A percentile compares a stretch with the other conserved stretches of the same genome.
phyloP scores from a whole-genome alignment of 192 early-diverging fungal species.

The Coemansia sp. region DNA sequence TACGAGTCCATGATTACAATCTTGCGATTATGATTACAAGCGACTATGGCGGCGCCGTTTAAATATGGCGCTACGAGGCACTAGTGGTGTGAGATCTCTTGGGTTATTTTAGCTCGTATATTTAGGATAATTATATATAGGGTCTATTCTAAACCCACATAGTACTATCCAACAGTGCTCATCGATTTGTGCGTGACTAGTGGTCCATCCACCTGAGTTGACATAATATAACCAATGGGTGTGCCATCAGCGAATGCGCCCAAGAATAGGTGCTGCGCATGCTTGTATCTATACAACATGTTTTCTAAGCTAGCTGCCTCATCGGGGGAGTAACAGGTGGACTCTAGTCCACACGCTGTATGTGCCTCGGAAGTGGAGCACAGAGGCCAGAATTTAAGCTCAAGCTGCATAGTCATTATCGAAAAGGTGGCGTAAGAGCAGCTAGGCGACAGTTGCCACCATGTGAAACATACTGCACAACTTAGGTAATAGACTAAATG shows the following conservation, averaged over 20 bases:
- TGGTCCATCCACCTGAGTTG: constrained; percentile 48
- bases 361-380: constrained; percentile 16
- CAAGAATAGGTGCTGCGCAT: constrained; percentile 40
- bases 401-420: background rate
- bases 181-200: constrained; percentile 66
- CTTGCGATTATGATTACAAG: too few relatives aligned
- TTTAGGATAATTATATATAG: too few relatives aligned
- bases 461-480: too few relatives aligned
- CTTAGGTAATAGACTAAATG: too few relatives aligned
- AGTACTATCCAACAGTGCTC: too few relatives aligned
- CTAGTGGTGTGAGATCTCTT: too few relatives aligned
- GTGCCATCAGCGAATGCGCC: constrained; percentile 26
- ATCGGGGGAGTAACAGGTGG: constrained; percentile 20
- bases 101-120: too few relatives aligned
- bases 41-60: too few relatives aligned
- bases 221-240: constrained; percentile 61
- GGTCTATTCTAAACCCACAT: too few relatives aligned
- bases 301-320: constrained; percentile 37
- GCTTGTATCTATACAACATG: constrained; percentile 31
- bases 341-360: constrained; percentile 19
- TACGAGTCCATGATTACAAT: too few relatives aligned
- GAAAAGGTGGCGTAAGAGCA: background rate
- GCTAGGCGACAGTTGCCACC: too few relatives aligned
- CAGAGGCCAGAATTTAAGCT: constrained; percentile 16
- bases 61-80: too few relatives aligned